A percentile compares a stretch with the other conserved stretches of the same genome.
Conservation (phyloP, 2,329 filamentous ascomycete species). For the Ceratocystis variospora region DNA sequence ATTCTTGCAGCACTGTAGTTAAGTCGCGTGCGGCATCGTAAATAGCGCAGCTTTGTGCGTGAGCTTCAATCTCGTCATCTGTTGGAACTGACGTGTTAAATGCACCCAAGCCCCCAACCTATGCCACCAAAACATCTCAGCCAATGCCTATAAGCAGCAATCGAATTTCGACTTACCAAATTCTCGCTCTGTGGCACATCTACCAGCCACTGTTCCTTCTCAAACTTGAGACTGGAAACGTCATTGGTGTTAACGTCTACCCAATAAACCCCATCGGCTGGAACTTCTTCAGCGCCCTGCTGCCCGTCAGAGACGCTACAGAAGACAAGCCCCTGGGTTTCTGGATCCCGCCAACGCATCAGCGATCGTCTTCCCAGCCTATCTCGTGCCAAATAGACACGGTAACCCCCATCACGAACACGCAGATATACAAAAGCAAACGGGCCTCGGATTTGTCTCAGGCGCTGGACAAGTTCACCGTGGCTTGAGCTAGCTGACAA, state of each 20-base stretch:
- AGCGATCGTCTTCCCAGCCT: conserved; percentile 77
- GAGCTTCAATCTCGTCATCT: conserved; percentile 16
- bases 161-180: conserved; percentile 15
- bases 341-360: conserved; percentile 51
- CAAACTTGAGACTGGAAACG: background rate
- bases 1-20: background rate
- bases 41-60: background rate
- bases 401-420: conserved; percentile 32
- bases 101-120: conserved; percentile 41
- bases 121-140: conserved; percentile 19
- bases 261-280: conserved; percentile 68
- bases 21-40: background rate
- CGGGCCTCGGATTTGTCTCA: conserved; percentile 59
- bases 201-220: conserved; percentile 17
- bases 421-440: conserved; percentile 85
- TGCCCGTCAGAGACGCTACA: conserved; percentile 54
- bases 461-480: conserved; percentile 34
- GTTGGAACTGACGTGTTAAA: conserved; percentile 37
- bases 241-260: conserved; percentile 36
- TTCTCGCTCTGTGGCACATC: background rate
- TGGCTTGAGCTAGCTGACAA: conserved; percentile 30
- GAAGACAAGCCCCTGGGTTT: conserved; percentile 35
- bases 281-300: conserved; percentile 60
- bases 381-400: conserved; percentile 71
- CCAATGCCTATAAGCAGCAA: conserved; percentile 11